Percentiles rank a stretch among this genome's conserved stretches.
These are phyloP conservation scores for Tinospora cordifolia DNA, from an alignment of 164 flowering plant species.

Conservation along the genomic window DNA sequence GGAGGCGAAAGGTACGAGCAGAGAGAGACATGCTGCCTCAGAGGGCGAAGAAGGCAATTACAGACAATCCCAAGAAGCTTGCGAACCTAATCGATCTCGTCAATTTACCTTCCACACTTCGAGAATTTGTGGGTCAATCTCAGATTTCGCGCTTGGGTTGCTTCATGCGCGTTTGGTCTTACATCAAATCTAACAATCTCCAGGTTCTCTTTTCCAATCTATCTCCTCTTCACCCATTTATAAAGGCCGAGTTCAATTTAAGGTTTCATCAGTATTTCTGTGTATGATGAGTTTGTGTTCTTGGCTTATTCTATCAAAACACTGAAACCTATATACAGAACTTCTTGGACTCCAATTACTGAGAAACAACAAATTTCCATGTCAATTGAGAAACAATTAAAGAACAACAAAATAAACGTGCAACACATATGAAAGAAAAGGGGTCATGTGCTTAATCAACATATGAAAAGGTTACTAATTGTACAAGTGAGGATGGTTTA, in stretches of 20 bases:
- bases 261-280: background rate
- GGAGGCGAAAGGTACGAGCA: too few species aligned
- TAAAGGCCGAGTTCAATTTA: background rate
- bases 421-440: too few species aligned
- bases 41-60: conserved; percentile 40
- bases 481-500: too few species aligned
- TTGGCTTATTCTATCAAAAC: too few species aligned
- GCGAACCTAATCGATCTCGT: conserved; percentile 75
- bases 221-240: background rate
- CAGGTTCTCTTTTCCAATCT: conserved; percentile 44
- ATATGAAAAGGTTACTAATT: too few species aligned
- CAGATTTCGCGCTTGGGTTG: conserved; percentile 81
- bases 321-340: too few species aligned
- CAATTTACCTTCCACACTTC: conserved; percentile 68
- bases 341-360: too few species aligned
- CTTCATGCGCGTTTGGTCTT: conserved; percentile 88
- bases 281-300: background rate
- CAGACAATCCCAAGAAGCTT: conserved; percentile 80
- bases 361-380: too few species aligned
- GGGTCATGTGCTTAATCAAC: too few species aligned
- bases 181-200: conserved; percentile 84
- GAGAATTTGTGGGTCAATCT: conserved; percentile 86
- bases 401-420: too few species aligned
- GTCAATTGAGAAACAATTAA: too few species aligned
- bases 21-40: conserved; percentile 45